Evolutionary conservation across 2,329 filamentous ascomycete genomes (phyloP), one percentile per base, ranked within the genome.

Genomic region (Sphaerulina populicola): DNA sequence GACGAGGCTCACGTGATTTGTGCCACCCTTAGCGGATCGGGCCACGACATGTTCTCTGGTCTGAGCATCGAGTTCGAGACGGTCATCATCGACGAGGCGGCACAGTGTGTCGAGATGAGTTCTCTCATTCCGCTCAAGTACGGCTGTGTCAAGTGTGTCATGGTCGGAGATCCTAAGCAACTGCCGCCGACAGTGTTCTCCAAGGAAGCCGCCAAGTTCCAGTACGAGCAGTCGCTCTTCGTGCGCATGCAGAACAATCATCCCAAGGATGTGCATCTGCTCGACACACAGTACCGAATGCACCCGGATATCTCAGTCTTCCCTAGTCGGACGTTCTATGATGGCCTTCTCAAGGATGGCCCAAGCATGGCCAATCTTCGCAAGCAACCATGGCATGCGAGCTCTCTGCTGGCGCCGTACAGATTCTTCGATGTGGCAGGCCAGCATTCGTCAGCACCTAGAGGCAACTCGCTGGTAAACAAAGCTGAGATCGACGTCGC

Each of bases 211-310:
- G 87, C 90, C 11, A 81, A 83, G 35, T 97, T 90, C 69, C 89
- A 93, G 58, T 98, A 97, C 70, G 91, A 97, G 65, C 93, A 98
- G 72, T 95, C 88, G 77, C 74, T 98, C 70, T 98, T 98, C 72
- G 93, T 97, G 48, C 86, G 93, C 31, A 98, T 98, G 91, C 93
- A 97, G 66, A 83, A 83, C 62, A 96, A 96, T 57, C 84, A 91
- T 62, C 87, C 88, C 0, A 75, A 86, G 30, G 85, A 94, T 58
- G 83, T 98, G 12, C 91, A 98, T 72, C 77, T 98, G 23, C 80
- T 98, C n/a, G 91, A 97, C 65, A 93, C 86, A 50, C 93, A 98
- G 66, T 98, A 98, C 68, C 93, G 93, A 70, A 98, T 98, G 94
- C 93, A 98, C 71, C 93, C 94, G 0, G 88, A 93, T 60, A 98